Conservation (phyloP, 192 early-diverging fungal species). For the Backusella psychrophila region DNA sequence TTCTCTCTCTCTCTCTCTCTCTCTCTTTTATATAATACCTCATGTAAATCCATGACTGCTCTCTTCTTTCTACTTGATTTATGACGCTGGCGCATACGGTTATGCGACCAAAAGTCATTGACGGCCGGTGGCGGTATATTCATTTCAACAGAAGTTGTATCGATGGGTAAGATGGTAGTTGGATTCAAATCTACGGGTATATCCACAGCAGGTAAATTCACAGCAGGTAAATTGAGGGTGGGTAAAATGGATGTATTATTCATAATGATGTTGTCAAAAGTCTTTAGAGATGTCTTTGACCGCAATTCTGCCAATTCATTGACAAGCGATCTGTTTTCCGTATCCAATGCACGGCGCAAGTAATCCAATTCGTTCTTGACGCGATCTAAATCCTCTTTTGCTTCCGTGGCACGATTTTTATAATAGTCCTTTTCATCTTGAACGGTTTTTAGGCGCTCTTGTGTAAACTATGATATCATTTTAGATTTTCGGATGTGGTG, state of each 20-base stretch:
- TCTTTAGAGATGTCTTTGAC: background rate
- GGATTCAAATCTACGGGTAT: slow-evolving; percentile 1
- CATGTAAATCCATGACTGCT: slow-evolving; percentile 16
- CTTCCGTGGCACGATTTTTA: slow-evolving; percentile 28
- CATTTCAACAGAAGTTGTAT: slow-evolving; percentile 14
- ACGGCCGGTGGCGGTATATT: slow-evolving; percentile 12
- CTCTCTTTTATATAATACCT: background rate
- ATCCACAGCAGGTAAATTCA: slow-evolving; percentile 1
- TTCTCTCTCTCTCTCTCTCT: no score
- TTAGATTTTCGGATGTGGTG: no score
- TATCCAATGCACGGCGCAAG: slow-evolving; percentile 21
- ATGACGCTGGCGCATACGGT: slow-evolving; percentile 17
- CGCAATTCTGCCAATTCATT: slow-evolving; percentile 30
- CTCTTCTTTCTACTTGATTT: slow-evolving; percentile 8
- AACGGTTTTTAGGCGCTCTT: slow-evolving; percentile 19
- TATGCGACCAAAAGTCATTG: slow-evolving; percentile 25
- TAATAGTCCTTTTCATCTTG: slow-evolving; percentile 39
- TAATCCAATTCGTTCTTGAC: slow-evolving; percentile 5
- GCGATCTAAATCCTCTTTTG: slow-evolving; percentile 27
- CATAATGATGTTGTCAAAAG: background rate
- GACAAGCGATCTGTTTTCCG: slow-evolving; percentile 27
- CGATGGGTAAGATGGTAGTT: background rate
- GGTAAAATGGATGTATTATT: background rate
- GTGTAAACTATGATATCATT: background rate
- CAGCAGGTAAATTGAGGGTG: background rate